Conservation (phyloP, 139 green algal species). For the Chlamydomonas sp. region DNA sequence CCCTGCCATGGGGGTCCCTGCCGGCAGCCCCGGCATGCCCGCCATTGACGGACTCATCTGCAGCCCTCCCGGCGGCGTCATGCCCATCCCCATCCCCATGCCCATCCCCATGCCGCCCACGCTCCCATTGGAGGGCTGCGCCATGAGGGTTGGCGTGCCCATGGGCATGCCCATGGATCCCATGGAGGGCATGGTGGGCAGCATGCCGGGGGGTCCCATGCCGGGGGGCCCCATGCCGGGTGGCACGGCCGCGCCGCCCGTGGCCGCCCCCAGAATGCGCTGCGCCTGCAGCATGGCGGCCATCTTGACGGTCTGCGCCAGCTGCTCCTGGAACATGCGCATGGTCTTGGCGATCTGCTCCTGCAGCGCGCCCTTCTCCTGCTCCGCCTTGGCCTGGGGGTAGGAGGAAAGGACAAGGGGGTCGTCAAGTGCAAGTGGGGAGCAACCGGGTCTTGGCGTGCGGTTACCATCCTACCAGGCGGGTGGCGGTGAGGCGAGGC, state of each 20-base stretch:
- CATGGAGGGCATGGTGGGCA: constrained; percentile 7
- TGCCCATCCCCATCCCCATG: background rate
- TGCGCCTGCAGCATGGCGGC: constrained; percentile 58
- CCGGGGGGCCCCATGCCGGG: background rate
- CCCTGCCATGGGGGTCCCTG: background rate
- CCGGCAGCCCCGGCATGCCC: background rate
- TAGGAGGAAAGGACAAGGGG: background rate
- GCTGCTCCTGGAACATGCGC: constrained; percentile 61
- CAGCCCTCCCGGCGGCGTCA: background rate
- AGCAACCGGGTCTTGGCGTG: too few relatives aligned
- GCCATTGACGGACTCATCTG: background rate
- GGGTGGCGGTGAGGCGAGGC: too few relatives aligned
- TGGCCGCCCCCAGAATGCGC: constrained; percentile 48
- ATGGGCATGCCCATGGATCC: background rate
- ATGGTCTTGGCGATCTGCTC: constrained; percentile 53
- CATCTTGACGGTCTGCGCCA: constrained; percentile 60
- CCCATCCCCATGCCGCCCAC: background rate
- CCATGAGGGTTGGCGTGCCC: background rate
- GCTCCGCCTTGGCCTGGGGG: constrained; percentile 41
- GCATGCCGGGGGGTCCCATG: background rate
- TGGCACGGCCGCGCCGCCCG: background rate
- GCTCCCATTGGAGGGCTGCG: constrained; percentile 9
- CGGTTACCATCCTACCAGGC: too few relatives aligned
- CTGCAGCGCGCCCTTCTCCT: constrained; percentile 47
- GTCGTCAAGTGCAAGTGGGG: too few relatives aligned